These are phyloP conservation scores for Lophium mytilinum DNA, from an alignment of 495 filamentous ascomycete species.

Conservation along the genomic window DNA sequence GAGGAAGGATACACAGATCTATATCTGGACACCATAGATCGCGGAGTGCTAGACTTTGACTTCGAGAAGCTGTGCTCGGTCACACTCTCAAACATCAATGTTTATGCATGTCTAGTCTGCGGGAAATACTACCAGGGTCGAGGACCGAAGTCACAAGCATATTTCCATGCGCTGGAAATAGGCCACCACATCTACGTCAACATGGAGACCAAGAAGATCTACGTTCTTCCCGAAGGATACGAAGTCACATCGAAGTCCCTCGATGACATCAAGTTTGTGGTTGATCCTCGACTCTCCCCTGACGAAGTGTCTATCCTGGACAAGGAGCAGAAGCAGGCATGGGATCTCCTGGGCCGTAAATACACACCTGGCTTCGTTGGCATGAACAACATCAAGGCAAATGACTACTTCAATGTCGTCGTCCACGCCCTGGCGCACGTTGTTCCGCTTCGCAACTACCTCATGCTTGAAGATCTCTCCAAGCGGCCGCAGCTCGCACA, in stretches of 20 bases:
- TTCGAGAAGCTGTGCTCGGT: conserved; percentile 98
- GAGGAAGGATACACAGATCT: conserved; percentile 88
- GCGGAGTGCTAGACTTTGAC: conserved; percentile 80
- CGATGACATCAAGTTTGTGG: conserved; percentile 97
- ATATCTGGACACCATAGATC: conserved; percentile 96
- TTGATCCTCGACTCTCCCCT: conserved; percentile 78
- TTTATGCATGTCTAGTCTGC: conserved; percentile 95
- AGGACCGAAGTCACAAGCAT: conserved; percentile 89
- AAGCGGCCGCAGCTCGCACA: conserved; percentile 53
- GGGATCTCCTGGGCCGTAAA: conserved; percentile 70
- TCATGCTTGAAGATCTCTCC: conserved; percentile 75
- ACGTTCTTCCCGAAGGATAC: conserved; percentile 93
- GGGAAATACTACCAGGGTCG: conserved; percentile 96
- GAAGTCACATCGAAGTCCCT: conserved; percentile 92
- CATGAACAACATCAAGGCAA: conserved; percentile 99
- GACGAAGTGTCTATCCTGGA: conserved; percentile 74
- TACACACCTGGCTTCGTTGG: conserved; percentile 92
- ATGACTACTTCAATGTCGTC: conserved; percentile 96
- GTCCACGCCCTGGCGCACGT: conserved; percentile 92
- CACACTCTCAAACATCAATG: conserved; percentile 93
- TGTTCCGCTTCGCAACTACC: conserved; percentile 79
- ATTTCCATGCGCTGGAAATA: conserved; percentile 93
- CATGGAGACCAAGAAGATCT: conserved; percentile 89
- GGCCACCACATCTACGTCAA: conserved; percentile 97
- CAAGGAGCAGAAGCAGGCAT: conserved; percentile 62